Base-by-base conservation (phyloP, 2,329 filamentous ascomycete genomes). In the Alternaria brassicae region DNA sequence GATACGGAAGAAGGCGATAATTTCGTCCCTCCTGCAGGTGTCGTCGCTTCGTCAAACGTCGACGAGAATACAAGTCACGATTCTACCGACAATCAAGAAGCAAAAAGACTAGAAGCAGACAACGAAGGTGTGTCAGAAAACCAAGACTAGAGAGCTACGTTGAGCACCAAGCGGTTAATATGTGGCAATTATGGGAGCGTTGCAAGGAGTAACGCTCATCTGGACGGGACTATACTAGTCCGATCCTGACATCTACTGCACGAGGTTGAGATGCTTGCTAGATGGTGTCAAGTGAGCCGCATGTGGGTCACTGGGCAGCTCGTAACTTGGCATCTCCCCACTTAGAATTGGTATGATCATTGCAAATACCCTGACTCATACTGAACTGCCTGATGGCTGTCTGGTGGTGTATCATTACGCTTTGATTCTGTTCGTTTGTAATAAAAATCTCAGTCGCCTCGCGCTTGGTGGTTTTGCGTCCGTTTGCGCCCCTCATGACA, bases 1-100 rank as follows among this genome's bases (percentile, higher is more conserved):
- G 95, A 99, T 75, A 91, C 92, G 8, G 94, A 97, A 71, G 94
- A 98, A 60, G 92, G 82, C 6, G 79, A 82, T 53, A 79, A 80
- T 3, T 84, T 78, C 53, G 66, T 76, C 8, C 75, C 76, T 7
- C 77, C 77, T 6, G 77, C 77, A 6, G 77, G 77, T 42, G 63
- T 79, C 48, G 68, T 77, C 15, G 77, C 75, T 28, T 68, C 76
- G 7, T 68, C 74, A n/a, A 58, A 55, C 6, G 23, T 55, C 12
- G 63, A 67, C 13, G 57, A 63, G 44, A 44, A 62, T 28, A 53
- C 61, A 23, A 49, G 53, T n/a, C 55, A 70, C 10, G 63, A 62
- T 41, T 55, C 54, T 23, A 34, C 52, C 12, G 37, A 62, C 9
- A 51, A 58, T 4, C 65, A 63, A 39, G 58, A 66, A 10, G 13